Evolutionary conservation across 1,284 basidiomycete species (phyloP).

Genomic region (Violaceomyces palustris): DNA sequence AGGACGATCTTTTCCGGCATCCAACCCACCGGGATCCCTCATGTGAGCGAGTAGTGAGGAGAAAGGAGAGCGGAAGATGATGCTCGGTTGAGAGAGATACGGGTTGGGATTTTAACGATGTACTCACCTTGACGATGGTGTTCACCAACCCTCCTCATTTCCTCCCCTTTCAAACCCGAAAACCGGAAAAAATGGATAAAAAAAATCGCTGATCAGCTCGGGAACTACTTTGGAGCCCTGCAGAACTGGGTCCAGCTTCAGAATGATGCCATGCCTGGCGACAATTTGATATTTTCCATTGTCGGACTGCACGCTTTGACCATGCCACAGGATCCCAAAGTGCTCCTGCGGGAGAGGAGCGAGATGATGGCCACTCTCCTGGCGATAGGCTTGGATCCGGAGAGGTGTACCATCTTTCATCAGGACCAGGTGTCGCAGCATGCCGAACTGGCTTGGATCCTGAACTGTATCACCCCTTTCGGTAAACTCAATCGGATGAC

Average conservation of each 20-base stretch:
- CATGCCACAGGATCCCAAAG: conserved; percentile 40
- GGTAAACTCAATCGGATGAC: conserved; percentile 84
- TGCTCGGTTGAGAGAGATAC: conserved; percentile 2
- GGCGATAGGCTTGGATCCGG: conserved; percentile 77
- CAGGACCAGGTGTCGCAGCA: conserved; percentile 86
- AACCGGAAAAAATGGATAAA: background rate
- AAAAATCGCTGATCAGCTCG: conserved; percentile 69
- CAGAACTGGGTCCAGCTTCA: conserved; percentile 82
- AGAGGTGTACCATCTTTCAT: conserved; percentile 72
- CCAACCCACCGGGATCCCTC: conserved; percentile 77
- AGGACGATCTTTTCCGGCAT: conserved; percentile 78
- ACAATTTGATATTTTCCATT: conserved; percentile 66
- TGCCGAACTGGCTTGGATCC: conserved; percentile 82
- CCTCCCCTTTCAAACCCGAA: too few species aligned
- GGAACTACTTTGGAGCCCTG: conserved; percentile 86
- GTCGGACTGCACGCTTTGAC: conserved; percentile 63
- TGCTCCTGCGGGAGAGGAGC: conserved; percentile 53
- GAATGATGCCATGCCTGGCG: conserved; percentile 60
- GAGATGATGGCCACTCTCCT: conserved; percentile 79
- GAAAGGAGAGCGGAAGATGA: background rate
- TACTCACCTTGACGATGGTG: too few species aligned
- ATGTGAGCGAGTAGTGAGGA: conserved; percentile 59
- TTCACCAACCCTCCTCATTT: too few species aligned
- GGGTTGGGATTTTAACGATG: background rate
- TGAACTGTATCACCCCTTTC: conserved; percentile 77